Percentiles rank a stretch among this genome's conserved stretches.
Evolutionary conservation across 2,329 filamentous ascomycete species (phyloP).

Genomic region (Cordyceps cicadae): DNA sequence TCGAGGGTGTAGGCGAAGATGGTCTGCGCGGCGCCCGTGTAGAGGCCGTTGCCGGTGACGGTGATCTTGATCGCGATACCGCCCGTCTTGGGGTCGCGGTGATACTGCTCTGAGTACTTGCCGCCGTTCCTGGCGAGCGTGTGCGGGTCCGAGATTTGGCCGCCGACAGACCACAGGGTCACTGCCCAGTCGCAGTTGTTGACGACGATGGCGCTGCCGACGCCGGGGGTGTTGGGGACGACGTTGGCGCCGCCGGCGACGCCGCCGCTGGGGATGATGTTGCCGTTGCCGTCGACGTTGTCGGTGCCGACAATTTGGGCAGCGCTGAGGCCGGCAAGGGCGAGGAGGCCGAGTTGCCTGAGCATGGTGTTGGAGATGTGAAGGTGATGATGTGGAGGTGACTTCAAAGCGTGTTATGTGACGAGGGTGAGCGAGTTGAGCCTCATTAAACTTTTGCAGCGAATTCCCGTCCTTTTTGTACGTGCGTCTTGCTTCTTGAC

Average conservation of each 20-base stretch:
- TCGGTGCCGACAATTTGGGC: neutral
- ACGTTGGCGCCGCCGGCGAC: slow-evolving; percentile 14
- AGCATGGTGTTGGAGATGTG: neutral
- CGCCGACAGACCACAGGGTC: slow-evolving; percentile 31
- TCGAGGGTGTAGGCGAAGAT: slow-evolving; percentile 33
- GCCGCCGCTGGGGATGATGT: too few relatives aligned
- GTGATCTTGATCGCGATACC: slow-evolving; percentile 33
- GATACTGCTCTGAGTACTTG: slow-evolving; percentile 26
- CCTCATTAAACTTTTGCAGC: neutral
- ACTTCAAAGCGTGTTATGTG: neutral
- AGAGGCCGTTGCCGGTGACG: slow-evolving; percentile 26
- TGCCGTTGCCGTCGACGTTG: slow-evolving; percentile 13
- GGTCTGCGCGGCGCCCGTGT: slow-evolving; percentile 31
- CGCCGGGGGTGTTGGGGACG: slow-evolving; percentile 21
- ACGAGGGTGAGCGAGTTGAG: neutral
- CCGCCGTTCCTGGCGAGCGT: slow-evolving; percentile 18
- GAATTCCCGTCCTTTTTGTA: neutral
- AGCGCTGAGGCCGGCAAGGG: neutral
- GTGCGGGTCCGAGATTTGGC: slow-evolving; percentile 19
- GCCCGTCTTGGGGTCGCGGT: slow-evolving; percentile 28
- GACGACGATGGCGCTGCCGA: slow-evolving; percentile 17
- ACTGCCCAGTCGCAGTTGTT: slow-evolving; percentile 30
- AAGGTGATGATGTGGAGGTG: neutral
- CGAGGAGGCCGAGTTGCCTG: neutral
- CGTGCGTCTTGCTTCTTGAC: neutral